A percentile compares a stretch with the other conserved stretches of the same genome.
Evolutionary conservation across 805 yeast species (phyloP).

Genomic region (Candida sonorensis): DNA sequence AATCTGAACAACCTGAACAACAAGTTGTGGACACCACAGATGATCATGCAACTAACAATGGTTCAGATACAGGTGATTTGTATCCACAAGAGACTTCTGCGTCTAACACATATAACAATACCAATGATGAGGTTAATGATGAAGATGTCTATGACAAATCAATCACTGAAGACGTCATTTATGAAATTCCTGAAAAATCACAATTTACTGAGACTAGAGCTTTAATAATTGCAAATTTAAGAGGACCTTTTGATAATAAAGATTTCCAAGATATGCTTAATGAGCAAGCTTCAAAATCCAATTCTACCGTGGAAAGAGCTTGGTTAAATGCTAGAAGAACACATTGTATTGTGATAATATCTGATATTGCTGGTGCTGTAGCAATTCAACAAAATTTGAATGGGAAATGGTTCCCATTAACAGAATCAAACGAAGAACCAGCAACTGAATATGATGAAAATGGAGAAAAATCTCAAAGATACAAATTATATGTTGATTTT

Average conservation of each 20-base stretch:
- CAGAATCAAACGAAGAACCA: constrained; percentile 6
- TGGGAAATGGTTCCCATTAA: constrained; percentile 29
- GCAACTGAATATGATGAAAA: constrained; percentile 18
- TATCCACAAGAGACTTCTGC: constrained; percentile 3
- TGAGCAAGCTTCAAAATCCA: constrained; percentile 21
- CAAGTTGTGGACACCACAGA: constrained; percentile 1
- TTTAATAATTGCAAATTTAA: constrained; percentile 36
- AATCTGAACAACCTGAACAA: neutral
- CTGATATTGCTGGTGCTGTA: constrained; percentile 34
- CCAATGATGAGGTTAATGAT: constrained; percentile 4
- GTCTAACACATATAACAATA: neutral
- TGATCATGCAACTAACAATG: neutral
- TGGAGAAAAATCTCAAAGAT: constrained; percentile 16
- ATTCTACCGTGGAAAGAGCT: constrained; percentile 32
- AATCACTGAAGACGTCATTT: constrained; percentile 26
- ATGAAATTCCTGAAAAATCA: constrained; percentile 27
- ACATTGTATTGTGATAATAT: constrained; percentile 36
- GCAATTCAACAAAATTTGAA: constrained; percentile 29
- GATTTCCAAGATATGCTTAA: constrained; percentile 32
- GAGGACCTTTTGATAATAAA: constrained; percentile 31
- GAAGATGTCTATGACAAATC: constrained; percentile 12
- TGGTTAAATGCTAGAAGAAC: constrained; percentile 37
- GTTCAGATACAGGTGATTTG: constrained; percentile 1
- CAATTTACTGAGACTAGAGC: constrained; percentile 35
- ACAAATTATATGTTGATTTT: constrained; percentile 33